These are phyloP conservation scores for Alternaria burnsii DNA, from an alignment of 2,329 filamentous ascomycete species.

Conservation along the genomic window DNA sequence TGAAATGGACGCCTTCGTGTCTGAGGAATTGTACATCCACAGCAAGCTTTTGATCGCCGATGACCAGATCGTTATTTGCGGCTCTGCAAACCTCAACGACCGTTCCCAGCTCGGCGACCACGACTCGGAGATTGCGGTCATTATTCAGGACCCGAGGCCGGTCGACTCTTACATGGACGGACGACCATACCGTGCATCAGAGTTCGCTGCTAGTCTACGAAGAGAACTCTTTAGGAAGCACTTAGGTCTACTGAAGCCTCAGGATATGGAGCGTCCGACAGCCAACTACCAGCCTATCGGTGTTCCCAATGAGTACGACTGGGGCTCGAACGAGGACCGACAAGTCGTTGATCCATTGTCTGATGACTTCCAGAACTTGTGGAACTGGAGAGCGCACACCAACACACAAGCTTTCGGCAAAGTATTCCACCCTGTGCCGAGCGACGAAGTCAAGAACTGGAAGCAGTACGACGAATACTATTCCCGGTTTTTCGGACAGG, in stretches of 20 bases:
- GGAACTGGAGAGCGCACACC: conserved; percentile 74
- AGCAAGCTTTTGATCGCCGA: conserved; percentile 82
- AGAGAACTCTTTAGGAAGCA: conserved; percentile 92
- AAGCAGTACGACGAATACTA: conserved; percentile 78
- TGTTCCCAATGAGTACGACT: conserved; percentile 62
- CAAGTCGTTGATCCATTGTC: conserved; percentile 78
- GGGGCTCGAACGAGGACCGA: conserved; percentile 56
- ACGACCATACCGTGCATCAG: conserved; percentile 72
- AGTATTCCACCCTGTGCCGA: conserved; percentile 82
- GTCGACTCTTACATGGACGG: conserved; percentile 79
- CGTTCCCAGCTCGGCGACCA: conserved; percentile 82
- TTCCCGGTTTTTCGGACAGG: conserved; percentile 66
- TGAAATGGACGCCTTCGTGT: conserved; percentile 70
- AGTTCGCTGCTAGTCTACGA: conserved; percentile 81
- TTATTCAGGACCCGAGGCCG: conserved; percentile 79
- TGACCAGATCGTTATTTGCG: conserved; percentile 82
- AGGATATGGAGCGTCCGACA: conserved; percentile 69
- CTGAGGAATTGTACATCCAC: conserved; percentile 70
- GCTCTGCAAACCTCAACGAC: conserved; percentile 75
- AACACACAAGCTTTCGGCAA: conserved; percentile 85
- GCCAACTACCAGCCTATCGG: conserved; percentile 67
- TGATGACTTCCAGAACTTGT: conserved; percentile 73
- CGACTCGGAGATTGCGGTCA: conserved; percentile 88
- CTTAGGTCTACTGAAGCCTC: conserved; percentile 79
- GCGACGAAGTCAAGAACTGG: conserved; percentile 74